A percentile compares a stretch with the other conserved stretches of the same genome.
Conservation (phyloP, 1,284 basidiomycete species). For the Puccinia horiana region DNA sequence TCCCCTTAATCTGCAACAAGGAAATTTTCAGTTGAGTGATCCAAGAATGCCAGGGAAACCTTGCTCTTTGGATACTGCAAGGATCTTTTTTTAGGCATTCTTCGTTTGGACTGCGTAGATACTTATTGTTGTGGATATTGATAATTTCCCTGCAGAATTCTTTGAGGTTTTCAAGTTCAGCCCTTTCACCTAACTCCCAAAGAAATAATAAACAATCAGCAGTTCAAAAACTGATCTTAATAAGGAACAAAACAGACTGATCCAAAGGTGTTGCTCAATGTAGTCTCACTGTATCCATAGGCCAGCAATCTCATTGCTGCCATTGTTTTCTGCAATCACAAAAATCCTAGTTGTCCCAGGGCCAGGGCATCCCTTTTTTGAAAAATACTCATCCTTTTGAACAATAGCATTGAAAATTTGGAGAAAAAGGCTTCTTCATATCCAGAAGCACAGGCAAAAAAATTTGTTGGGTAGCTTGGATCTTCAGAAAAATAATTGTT, state of each 20-base stretch:
- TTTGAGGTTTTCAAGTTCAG: neutral
- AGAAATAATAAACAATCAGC: neutral
- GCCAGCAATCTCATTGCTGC: neutral
- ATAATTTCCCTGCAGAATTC: neutral
- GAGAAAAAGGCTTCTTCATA: neutral
- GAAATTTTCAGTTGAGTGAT: neutral
- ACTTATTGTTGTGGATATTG: neutral
- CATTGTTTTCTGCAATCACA: neutral
- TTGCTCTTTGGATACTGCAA: neutral
- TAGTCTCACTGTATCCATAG: neutral
- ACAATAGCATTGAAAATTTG: neutral
- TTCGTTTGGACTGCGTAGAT: neutral
- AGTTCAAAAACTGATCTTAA: too few relatives aligned
- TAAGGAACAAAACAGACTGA: neutral
- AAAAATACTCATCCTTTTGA: neutral
- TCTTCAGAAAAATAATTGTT: neutral
- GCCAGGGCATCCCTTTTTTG: neutral
- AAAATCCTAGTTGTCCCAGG: neutral
- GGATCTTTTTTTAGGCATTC: neutral
- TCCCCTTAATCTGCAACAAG: constrained; percentile 1
- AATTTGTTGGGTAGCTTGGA: neutral
- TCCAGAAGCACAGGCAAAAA: neutral
- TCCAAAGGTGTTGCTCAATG: neutral
- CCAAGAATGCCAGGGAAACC: constrained; percentile 17
- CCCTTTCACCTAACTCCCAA: neutral